Evolutionary conservation across 2,329 filamentous ascomycete species (phyloP).

Genomic region (Hypoxylon sp.): DNA sequence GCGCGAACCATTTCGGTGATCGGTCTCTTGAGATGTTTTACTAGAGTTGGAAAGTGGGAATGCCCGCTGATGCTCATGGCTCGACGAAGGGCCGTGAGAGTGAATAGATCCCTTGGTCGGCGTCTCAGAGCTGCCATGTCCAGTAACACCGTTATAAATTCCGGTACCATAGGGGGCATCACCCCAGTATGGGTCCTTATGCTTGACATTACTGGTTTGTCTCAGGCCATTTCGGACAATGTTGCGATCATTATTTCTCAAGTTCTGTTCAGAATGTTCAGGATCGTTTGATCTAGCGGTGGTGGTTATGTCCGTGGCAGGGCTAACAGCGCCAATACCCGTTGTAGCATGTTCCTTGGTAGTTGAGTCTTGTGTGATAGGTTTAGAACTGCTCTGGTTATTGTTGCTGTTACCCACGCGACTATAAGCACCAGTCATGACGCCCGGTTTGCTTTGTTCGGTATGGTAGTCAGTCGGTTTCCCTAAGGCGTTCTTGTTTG

Average conservation of each 20-base stretch:
- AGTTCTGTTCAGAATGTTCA: not conserved
- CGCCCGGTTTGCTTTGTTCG: constrained; percentile 36
- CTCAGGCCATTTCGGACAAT: constrained; percentile 36
- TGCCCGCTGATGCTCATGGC: constrained; percentile 37
- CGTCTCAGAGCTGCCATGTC: constrained; percentile 47
- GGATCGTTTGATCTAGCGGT: constrained; percentile 5
- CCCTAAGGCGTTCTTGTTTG: constrained; percentile 1
- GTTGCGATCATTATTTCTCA: constrained; percentile 22
- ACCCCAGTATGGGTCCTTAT: constrained; percentile 51
- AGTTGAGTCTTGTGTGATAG: constrained; percentile 24
- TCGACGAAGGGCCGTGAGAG: constrained; percentile 4
- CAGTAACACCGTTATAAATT: constrained; percentile 50
- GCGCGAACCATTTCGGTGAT: constrained; percentile 22
- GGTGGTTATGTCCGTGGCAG: constrained; percentile 4
- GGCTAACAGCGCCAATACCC: constrained; percentile 3
- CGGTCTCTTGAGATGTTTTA: constrained; percentile 1
- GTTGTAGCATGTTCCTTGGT: not conserved
- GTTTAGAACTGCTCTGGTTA: not conserved
- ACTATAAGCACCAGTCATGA: constrained; percentile 49
- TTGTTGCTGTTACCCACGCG: constrained; percentile 28
- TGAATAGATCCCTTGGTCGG: constrained; percentile 32
- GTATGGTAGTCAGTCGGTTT: constrained; percentile 7
- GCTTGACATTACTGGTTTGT: constrained; percentile 31
- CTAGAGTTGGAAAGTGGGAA: constrained; percentile 35
- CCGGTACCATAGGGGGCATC: constrained; percentile 49